Base-by-base conservation (phyloP, 1,139 yeast genomes). In the Candida buenavistaensis region DNA sequence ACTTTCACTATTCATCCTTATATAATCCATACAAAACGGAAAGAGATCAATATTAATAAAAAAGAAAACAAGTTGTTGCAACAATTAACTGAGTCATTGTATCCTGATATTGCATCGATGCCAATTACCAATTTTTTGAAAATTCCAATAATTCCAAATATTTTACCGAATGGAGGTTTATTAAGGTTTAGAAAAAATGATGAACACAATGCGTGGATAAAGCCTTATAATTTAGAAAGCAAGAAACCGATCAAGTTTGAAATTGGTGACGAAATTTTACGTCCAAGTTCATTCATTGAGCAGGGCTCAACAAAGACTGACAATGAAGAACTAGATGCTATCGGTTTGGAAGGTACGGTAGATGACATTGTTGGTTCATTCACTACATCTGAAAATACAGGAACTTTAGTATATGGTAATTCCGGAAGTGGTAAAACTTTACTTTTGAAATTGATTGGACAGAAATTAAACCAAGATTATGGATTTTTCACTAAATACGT, bases 361-460 rank as follows among this genome's bases (percentile, higher is more conserved):
- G 55, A 55, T 0, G 67, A 67, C n/a, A 53, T 78, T 11, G 51
- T 64, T 1, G 68, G 66, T 9, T 57, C 74, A 1, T 54, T 85
- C 8, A 53, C 65, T 9, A 54, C 72, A 32, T 72, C 81, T 30
- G 64, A 63, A 28, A 67, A 70, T 38, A 48, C 69, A 2, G 88
- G 94, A 3, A 48, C 62, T 1, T 61, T 87, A 35, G 53, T 90
- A 0, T 73, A 79, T 47, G 97, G 97, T 0, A 65, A 80, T 24
- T 65, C 87, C 1, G 97, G 96, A 0, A 73, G 88, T 43, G 97
- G 97, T 1, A 90, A 90, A 54, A 64, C 92, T 0, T 62, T 78
- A 2, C 50, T 82, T 0, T 54, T 80, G 12, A 59, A 66, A 5
- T 62, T 70, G 22, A 52, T 85, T 2, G 53, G 70, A 0, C 43